Evolutionary conservation across 2,329 filamentous ascomycete genomes (phyloP).

Genomic region (Aspergillus neoniger): DNA sequence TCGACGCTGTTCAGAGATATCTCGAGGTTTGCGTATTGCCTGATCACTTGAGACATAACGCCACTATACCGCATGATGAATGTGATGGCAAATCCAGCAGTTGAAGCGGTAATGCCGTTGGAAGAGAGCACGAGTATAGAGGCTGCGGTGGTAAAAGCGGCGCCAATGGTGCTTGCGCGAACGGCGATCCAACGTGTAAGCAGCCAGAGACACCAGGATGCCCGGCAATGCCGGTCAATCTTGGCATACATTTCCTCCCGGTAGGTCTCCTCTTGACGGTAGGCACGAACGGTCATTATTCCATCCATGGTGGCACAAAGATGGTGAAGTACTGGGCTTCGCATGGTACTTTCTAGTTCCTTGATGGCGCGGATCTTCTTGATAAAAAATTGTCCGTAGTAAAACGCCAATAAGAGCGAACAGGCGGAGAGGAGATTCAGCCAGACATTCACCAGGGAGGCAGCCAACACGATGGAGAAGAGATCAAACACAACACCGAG

Average conservation of each 20-base stretch:
- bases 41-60: slow-evolving; percentile 2
- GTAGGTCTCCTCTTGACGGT: not conserved
- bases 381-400: slow-evolving; percentile 1
- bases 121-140: not conserved
- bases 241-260: not conserved
- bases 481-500: slow-evolving; percentile 4
- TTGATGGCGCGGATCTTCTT: slow-evolving; percentile 7
- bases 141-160: not conserved
- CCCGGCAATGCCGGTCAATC: slow-evolving; percentile 4
- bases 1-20: slow-evolving; percentile 5
- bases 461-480: not conserved
- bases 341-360: slow-evolving; percentile 1
- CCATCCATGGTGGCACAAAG: slow-evolving; percentile 3
- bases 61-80: slow-evolving; percentile 6
- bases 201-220: slow-evolving; percentile 2
- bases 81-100: slow-evolving; percentile 6
- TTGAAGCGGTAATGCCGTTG: slow-evolving; percentile 11
- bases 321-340: slow-evolving; percentile 1
- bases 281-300: slow-evolving; percentile 6
- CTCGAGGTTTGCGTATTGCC: slow-evolving; percentile 9
- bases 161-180: slow-evolving; percentile 1
- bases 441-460: slow-evolving; percentile 2
- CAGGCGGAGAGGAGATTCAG: not conserved
- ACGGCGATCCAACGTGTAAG: slow-evolving; percentile 4
- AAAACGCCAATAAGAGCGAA: not conserved